Evolutionary conservation across 2,329 filamentous ascomycete genomes (phyloP), one percentile per base, ranked within the genome.

Genomic region (Epicoccum nigrum): DNA sequence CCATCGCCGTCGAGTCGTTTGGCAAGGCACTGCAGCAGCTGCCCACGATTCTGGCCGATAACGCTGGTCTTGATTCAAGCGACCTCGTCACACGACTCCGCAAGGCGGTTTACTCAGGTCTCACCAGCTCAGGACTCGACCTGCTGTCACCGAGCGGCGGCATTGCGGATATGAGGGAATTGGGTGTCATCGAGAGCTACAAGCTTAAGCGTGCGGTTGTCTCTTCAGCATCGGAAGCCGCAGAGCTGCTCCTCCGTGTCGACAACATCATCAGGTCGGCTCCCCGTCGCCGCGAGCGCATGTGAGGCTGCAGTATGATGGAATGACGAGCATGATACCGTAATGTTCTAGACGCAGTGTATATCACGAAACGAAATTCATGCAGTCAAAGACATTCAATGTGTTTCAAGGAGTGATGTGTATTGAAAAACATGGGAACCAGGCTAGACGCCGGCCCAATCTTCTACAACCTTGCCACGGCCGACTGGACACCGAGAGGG

Each of bases 121-220:
- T 96, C 83, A 92, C 87, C 42, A 96, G 88, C 54, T 96, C 93
- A 45, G 94, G 94, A 16, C 79, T 99, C 58, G 94, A 99, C 70
- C 79, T 99, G 57, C 81, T 89, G 77, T 91, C 88, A 1, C 92
- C 93, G 2, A 93, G 94, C 32, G 94, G 94, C 53, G 92, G 92
- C 35, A 91, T 99, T 68, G 83, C 90, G 11, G 94, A 99, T 70
- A 99, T 99, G 94, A 85, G 93, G 45, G 91, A 99, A 67, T 74
- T 96, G 39, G 94, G 94, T 35, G 92, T 99, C 21, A 88, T 99
- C 62, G 94, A 99, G 79, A 96, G 91, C 75, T 97, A 97, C 82
- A 99, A 99, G 83, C 79, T 99, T 73, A 99, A 99, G 85, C 88
- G 86, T 73, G 94, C 94, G n/a, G 94, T 99, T 46, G 94, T 99